phyloP scores from a whole-genome alignment of 257 asterid species.

The Forsythia suspensa region DNA sequence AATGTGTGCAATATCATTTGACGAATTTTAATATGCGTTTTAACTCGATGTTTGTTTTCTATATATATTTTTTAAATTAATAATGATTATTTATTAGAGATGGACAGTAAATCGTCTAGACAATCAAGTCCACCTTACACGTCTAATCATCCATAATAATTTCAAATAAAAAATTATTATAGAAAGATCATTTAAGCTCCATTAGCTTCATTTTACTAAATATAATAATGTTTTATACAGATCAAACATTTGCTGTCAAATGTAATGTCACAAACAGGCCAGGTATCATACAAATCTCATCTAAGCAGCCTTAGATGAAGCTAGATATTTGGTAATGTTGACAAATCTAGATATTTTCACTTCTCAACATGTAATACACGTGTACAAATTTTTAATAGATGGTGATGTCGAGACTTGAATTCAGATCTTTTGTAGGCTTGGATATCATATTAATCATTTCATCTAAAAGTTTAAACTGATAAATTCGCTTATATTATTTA shows the following conservation, averaged over 20 bases:
- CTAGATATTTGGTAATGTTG: neutral
- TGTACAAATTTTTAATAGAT: too few species aligned
- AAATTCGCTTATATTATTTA: too few species aligned
- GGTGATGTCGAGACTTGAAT: neutral
- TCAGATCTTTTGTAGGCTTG: neutral
- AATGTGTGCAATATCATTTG: too few species aligned
- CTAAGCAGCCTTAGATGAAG: neutral
- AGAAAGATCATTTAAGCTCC: too few species aligned
- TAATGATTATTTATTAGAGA: too few species aligned
- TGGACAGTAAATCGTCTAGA: neutral
- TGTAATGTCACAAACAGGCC: neutral
- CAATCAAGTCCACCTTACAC: neutral
- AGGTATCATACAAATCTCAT: neutral
- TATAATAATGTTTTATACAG: neutral
- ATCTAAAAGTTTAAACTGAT: too few species aligned
- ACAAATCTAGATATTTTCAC: neutral
- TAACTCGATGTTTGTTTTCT: neutral
- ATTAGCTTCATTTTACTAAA: too few species aligned
- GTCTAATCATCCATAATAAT: neutral
- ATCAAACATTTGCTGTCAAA: neutral
- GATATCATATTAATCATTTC: too few species aligned
- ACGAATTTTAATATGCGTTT: too few species aligned
- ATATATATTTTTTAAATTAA: too few species aligned
- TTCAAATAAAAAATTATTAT: too few species aligned
- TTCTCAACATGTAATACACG: neutral